phyloP scores from a whole-genome alignment of 1,284 basidiomycete genomes.

The Ustilago tritici region DNA sequence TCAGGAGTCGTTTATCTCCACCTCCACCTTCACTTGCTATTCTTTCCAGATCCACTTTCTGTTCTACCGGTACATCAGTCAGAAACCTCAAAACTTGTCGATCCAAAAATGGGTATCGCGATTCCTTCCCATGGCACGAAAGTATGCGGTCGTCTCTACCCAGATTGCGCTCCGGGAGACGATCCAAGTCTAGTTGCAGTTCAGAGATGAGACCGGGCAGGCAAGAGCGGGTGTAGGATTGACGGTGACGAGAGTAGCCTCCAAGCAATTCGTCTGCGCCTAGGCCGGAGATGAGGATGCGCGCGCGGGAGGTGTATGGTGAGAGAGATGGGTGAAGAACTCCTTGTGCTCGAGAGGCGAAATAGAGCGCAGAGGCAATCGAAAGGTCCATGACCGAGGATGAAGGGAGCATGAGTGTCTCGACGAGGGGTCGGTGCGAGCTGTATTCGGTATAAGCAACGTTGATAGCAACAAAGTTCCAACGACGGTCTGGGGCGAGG shows the following conservation, averaged over 20 bases:
- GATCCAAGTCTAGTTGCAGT: slow-evolving; percentile 91
- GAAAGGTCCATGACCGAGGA: slow-evolving; percentile 75
- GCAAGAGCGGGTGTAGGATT: slow-evolving; percentile 74
- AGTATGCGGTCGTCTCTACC: slow-evolving; percentile 93
- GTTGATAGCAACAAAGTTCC: slow-evolving; percentile 93
- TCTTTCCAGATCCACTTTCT: slow-evolving; percentile 77
- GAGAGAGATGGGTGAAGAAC: not conserved
- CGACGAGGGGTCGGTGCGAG: slow-evolving; percentile 12
- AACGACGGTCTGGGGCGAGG: slow-evolving; percentile 80
- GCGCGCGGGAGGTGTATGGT: slow-evolving; percentile 79
- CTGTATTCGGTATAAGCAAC: slow-evolving; percentile 80
- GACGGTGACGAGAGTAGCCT: slow-evolving; percentile 90
- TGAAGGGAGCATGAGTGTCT: slow-evolving; percentile 52
- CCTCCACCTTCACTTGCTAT: slow-evolving; percentile 68
- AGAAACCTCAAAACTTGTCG: slow-evolving; percentile 70
- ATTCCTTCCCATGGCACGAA: slow-evolving; percentile 88
- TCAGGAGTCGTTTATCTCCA: slow-evolving; percentile 88
- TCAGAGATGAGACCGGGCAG: slow-evolving; percentile 78
- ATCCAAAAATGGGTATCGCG: slow-evolving; percentile 70
- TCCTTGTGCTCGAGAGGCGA: slow-evolving; percentile 80
- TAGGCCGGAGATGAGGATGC: slow-evolving; percentile 88
- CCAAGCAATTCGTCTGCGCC: slow-evolving; percentile 96
- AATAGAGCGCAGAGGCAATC: slow-evolving; percentile 89
- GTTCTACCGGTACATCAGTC: slow-evolving; percentile 79
- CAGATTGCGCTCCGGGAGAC: slow-evolving; percentile 88